A percentile compares a stretch with the other conserved stretches of the same genome.
Evolutionary conservation across 768 basidiomycete species (phyloP).

Genomic region (Mycena crocata): DNA sequence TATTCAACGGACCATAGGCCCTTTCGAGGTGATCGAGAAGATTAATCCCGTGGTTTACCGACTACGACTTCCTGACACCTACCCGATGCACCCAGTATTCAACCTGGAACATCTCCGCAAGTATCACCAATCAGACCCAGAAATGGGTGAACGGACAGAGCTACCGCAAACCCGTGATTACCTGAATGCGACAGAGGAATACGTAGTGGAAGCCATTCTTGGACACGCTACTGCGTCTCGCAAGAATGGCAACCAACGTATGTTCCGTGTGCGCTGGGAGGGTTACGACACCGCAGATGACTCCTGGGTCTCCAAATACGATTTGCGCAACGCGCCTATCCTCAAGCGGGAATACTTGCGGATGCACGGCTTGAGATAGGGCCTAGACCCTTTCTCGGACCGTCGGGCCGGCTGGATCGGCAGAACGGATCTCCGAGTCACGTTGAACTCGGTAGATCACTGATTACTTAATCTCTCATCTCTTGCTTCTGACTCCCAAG

Average conservation of each 20-base stretch:
- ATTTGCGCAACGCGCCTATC: conserved; percentile 26
- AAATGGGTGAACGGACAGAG: not conserved
- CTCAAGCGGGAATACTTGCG: conserved; percentile 2
- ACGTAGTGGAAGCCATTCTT: conserved; percentile 7
- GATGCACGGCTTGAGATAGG: not conserved
- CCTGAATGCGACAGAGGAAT: not conserved
- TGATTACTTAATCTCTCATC: not conserved
- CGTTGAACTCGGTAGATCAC: not conserved
- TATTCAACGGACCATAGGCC: conserved; percentile 21
- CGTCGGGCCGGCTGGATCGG: not conserved
- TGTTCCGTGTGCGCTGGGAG: conserved; percentile 23
- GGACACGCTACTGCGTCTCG: not conserved
- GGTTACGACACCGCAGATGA: conserved; percentile 25
- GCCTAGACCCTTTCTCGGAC: not conserved
- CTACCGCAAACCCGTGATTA: conserved; percentile 8
- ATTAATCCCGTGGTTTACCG: conserved; percentile 25
- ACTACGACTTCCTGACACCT: conserved; percentile 20
- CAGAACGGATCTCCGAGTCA: not conserved
- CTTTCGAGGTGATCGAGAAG: conserved; percentile 29
- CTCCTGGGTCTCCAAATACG: conserved; percentile 21
- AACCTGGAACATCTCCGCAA: conserved; percentile 25
- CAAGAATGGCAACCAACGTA: conserved; percentile 10
- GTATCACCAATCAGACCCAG: not conserved
- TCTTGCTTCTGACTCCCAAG: not conserved
- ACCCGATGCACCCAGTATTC: conserved; percentile 25